phyloP scores from a whole-genome alignment of 495 filamentous ascomycete genomes.

The Letharia columbiana region DNA sequence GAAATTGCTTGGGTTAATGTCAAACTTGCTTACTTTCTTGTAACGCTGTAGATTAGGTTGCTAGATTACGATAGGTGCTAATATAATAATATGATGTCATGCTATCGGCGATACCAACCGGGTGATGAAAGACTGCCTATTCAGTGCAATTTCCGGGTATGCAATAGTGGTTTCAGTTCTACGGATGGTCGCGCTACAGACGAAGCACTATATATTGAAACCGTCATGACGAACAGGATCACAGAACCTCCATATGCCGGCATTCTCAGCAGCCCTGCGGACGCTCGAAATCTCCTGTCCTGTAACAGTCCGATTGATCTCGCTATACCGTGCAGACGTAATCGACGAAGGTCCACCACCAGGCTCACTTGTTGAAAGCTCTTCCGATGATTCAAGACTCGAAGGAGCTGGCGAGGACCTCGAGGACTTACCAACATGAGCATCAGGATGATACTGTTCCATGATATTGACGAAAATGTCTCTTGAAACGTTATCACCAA shows the following conservation, averaged over 20 bases:
- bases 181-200: not conserved
- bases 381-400: not conserved
- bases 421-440: slow-evolving; percentile 62
- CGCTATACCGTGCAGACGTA: slow-evolving; percentile 53
- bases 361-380: slow-evolving; percentile 10
- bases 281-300: slow-evolving; percentile 54
- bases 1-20: slow-evolving; percentile 8
- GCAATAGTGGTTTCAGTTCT: no score
- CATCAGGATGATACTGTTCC: slow-evolving; percentile 72
- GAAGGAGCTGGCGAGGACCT: slow-evolving; percentile 26
- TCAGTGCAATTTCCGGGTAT: not conserved
- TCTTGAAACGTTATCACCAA: slow-evolving; percentile 55
- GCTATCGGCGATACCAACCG: not conserved
- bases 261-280: slow-evolving; percentile 52
- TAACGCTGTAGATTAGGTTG: slow-evolving; percentile 2
- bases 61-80: slow-evolving; percentile 11
- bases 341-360: slow-evolving; percentile 22
- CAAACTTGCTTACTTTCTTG: slow-evolving; percentile 8
- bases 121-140: not conserved
- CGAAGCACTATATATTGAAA: slow-evolving; percentile 51
- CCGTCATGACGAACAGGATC: slow-evolving; percentile 60
- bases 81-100: not conserved
- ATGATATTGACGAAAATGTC: slow-evolving; percentile 66
- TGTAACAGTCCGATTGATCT: slow-evolving; percentile 63
- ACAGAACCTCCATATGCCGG: slow-evolving; percentile 67